These are phyloP conservation scores for Xylaria hypoxylon DNA, from an alignment of 2,329 filamentous ascomycete species.

Conservation along the genomic window DNA sequence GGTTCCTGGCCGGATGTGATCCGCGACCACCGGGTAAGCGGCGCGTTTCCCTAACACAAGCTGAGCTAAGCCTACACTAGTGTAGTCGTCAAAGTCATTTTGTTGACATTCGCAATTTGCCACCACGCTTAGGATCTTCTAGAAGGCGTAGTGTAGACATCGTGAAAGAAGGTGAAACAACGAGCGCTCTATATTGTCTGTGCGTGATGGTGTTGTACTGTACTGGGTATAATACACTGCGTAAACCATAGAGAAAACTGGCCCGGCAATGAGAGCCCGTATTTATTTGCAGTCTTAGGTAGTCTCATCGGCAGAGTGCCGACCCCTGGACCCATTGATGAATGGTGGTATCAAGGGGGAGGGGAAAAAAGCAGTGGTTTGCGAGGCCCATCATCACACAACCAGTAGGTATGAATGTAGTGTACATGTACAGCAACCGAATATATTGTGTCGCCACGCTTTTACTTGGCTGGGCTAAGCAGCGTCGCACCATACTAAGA, in stretches of 20 bases:
- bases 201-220: not conserved
- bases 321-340: not conserved
- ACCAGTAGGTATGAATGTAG: constrained; percentile 25
- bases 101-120: constrained; percentile 36
- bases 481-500: constrained; percentile 16
- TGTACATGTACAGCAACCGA: constrained; percentile 6
- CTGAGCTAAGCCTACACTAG: constrained; percentile 31
- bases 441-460: constrained; percentile 8
- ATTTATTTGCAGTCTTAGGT: not conserved
- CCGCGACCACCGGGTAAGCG: constrained; percentile 42
- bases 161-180: constrained; percentile 9
- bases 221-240: not conserved
- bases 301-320: not conserved
- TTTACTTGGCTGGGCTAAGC: constrained; percentile 10
- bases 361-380: constrained; percentile 34
- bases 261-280: not conserved
- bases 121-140: constrained; percentile 5
- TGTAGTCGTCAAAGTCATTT: constrained; percentile 11
- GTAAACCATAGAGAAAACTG: not conserved
- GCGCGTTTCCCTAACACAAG: constrained; percentile 39
- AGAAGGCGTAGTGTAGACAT: constrained; percentile 11
- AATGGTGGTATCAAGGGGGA: not conserved
- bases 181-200: not conserved
- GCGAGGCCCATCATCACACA: constrained; percentile 42
- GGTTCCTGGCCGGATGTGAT: constrained; percentile 45